Conservation (phyloP, 1,139 yeast genomes). For the Saccharomyces hybrid region DNA sequence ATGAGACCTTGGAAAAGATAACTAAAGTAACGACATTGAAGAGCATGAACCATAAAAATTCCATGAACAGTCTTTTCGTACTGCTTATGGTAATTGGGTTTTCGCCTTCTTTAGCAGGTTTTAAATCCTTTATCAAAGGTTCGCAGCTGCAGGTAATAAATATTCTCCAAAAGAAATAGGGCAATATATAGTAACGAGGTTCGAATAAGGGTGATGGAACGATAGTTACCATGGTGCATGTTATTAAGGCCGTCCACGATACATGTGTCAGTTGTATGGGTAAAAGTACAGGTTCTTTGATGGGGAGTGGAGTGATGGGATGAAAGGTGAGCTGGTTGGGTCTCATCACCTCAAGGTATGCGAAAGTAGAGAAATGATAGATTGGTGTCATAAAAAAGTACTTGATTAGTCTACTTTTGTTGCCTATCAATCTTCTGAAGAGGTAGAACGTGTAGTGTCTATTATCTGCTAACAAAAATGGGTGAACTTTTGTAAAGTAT, state of each 20-base stretch:
- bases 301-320: constrained; percentile 32
- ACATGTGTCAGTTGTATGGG: constrained; percentile 38
- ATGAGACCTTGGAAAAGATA: constrained; percentile 56
- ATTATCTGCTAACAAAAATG: constrained; percentile 88
- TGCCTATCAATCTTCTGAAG: constrained; percentile 55
- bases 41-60: constrained; percentile 51
- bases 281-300: constrained; percentile 30
- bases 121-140: constrained; percentile 27
- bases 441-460: constrained; percentile 88
- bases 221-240: constrained; percentile 53
- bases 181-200: constrained; percentile 84
- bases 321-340: constrained; percentile 33
- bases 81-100: constrained; percentile 21
- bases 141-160: constrained; percentile 41
- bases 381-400: constrained; percentile 46
- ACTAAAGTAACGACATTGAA: constrained; percentile 48
- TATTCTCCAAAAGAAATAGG: constrained; percentile 68
- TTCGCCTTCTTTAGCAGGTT: constrained; percentile 14
- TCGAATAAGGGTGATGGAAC: constrained; percentile 90
- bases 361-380: constrained; percentile 64
- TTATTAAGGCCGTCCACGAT: constrained; percentile 41
- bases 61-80: constrained; percentile 41
- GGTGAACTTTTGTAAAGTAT: constrained; percentile 70
- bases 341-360: constrained; percentile 35
- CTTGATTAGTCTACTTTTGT: constrained; percentile 32